Conservation (phyloP, 1,284 basidiomycete species). For the Ustilago tritici region DNA sequence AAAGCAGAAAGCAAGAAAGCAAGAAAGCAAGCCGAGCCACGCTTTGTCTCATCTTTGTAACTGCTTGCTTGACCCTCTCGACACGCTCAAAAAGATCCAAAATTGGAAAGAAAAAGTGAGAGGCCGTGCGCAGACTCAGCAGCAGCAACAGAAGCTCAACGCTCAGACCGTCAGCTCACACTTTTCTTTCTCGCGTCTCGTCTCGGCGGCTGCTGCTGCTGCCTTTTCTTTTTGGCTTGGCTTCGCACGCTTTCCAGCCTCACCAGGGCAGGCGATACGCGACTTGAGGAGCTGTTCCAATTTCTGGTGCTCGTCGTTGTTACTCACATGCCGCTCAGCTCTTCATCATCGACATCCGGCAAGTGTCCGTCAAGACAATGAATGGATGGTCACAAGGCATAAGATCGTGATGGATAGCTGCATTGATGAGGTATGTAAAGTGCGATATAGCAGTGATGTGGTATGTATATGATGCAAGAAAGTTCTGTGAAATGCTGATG, state of each 20-base stretch:
- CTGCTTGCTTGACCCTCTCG: neutral
- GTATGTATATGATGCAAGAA: slow-evolving; percentile 1
- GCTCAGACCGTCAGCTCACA: neutral
- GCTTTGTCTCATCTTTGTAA: neutral
- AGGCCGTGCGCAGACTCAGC: slow-evolving; percentile 4
- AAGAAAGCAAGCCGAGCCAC: neutral
- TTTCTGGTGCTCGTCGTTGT: neutral
- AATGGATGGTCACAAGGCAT: neutral
- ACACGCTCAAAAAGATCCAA: slow-evolving; percentile 1
- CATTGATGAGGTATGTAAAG: neutral
- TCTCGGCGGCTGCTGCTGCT: neutral
- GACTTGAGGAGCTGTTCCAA: neutral
- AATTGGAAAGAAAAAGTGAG: neutral
- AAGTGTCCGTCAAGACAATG: neutral
- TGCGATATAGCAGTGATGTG: neutral
- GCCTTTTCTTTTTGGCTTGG: neutral
- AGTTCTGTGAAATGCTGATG: neutral
- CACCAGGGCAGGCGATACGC: neutral
- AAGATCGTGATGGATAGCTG: neutral
- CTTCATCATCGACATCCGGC: neutral
- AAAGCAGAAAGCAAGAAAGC: neutral
- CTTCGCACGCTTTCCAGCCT: neutral
- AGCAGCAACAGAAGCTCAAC: neutral
- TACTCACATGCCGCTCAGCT: neutral
- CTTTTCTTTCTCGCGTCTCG: neutral